Conservation (phyloP, 164 flowering plant genomes). For the Brasenia schreberi region DNA sequence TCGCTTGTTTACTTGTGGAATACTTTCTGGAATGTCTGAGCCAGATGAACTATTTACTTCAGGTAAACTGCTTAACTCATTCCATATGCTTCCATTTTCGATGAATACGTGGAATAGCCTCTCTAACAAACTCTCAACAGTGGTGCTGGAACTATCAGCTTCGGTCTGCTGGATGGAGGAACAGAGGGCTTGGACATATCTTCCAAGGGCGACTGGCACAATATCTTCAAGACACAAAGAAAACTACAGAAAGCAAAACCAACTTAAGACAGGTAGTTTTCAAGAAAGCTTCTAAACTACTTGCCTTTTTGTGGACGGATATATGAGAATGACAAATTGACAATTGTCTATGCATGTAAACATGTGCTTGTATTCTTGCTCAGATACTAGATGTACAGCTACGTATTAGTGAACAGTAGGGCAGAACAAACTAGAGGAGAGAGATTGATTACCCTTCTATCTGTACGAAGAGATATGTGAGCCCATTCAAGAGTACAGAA, state of each 20-base stretch:
- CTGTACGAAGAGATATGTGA: constrained; percentile 63
- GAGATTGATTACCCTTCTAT: constrained; percentile 55
- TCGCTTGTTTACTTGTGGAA: constrained; percentile 50
- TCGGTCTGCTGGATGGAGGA: constrained; percentile 41
- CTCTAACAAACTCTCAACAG: constrained; percentile 49
- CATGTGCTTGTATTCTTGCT: background rate
- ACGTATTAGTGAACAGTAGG: too few relatives aligned
- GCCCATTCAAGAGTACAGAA: constrained; percentile 80
- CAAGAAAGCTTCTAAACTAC: background rate
- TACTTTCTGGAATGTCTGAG: constrained; percentile 57
- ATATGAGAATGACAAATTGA: too few relatives aligned
- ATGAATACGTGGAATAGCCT: constrained; percentile 72
- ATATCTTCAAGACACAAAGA: constrained; percentile 95
- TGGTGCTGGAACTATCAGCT: constrained; percentile 16
- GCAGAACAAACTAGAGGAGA: background rate
- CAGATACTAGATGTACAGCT: background rate
- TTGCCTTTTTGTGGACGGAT: background rate
- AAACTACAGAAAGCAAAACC: constrained; percentile 40
- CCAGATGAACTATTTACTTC: constrained; percentile 32
- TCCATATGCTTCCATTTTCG: constrained; percentile 82
- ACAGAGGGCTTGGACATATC: constrained; percentile 52
- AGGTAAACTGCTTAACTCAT: constrained; percentile 62
- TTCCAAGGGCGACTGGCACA: constrained; percentile 86
- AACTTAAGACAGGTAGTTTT: too few relatives aligned
- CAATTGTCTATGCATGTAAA: too few relatives aligned